phyloP scores from a whole-genome alignment of 179 eudicot genomes.

The Pouteria campechiana region DNA sequence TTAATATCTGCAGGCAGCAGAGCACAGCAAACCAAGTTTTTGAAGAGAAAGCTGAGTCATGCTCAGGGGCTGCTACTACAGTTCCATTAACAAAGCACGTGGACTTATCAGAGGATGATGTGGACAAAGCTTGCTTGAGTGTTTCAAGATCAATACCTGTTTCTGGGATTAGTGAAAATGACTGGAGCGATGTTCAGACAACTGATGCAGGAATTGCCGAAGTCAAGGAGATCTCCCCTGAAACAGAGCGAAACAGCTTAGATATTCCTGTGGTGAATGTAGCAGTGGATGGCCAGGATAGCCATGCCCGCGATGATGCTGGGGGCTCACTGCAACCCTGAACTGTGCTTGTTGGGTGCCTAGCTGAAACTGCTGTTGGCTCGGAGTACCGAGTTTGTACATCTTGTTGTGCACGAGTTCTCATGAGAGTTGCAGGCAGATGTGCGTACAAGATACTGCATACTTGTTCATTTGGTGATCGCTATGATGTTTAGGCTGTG shows the following conservation, averaged over 20 bases:
- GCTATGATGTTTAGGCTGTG: too few relatives aligned
- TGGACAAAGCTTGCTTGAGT: constrained; percentile 86
- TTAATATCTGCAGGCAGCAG: constrained; percentile 64
- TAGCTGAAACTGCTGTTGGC: too few relatives aligned
- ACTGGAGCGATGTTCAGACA: constrained; percentile 87
- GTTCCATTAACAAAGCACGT: constrained; percentile 76
- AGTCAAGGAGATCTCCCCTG: constrained; percentile 61
- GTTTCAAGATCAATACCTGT: constrained; percentile 49
- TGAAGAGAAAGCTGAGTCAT: constrained; percentile 61
- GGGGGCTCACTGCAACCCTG: too few relatives aligned
- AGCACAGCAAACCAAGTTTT: constrained; percentile 47
- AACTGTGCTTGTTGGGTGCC: too few relatives aligned
- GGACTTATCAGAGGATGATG: constrained; percentile 75
- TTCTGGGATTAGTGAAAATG: constrained; percentile 58
- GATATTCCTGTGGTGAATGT: constrained; percentile 63
- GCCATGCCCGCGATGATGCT: too few relatives aligned
- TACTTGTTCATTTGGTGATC: too few relatives aligned
- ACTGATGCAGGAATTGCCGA: constrained; percentile 79
- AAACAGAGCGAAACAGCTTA: constrained; percentile 41
- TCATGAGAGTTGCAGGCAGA: too few relatives aligned
- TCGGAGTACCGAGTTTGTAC: too few relatives aligned
- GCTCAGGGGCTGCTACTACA: constrained; percentile 36
- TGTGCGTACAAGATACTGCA: too few relatives aligned
- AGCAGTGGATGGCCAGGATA: constrained; percentile 17
- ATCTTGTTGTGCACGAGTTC: too few relatives aligned